phyloP scores from a whole-genome alignment of 2,329 filamentous ascomycete species.

The Cladobotryum protrusum region DNA sequence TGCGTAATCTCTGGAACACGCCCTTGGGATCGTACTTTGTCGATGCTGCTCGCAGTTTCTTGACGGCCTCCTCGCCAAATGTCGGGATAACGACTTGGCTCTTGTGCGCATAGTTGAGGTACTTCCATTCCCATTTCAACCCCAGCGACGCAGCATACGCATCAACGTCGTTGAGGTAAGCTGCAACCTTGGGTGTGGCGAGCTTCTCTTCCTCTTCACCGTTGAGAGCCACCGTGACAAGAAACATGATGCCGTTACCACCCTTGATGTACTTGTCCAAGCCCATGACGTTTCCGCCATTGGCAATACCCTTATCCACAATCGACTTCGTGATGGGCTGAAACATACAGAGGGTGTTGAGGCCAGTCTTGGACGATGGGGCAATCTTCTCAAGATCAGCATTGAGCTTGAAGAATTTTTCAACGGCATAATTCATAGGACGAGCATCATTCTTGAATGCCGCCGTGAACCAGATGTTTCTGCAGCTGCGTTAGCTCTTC shows the following conservation, averaged over 20 bases:
- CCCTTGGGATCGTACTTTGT: constrained; percentile 8
- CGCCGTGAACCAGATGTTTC: constrained; percentile 31
- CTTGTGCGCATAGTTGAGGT: constrained; percentile 6
- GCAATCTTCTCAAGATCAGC: constrained; percentile 20
- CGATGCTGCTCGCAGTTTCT: constrained; percentile 1
- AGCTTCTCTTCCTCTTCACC: constrained; percentile 28
- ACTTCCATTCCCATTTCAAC: constrained; percentile 17
- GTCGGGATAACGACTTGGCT: constrained; percentile 2
- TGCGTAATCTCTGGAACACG: constrained; percentile 5
- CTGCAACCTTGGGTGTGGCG: constrained; percentile 30
- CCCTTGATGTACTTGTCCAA: constrained; percentile 23
- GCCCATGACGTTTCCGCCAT: constrained; percentile 29
- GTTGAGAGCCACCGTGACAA: constrained; percentile 24
- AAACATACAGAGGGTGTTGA: constrained; percentile 27
- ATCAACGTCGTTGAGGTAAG: constrained; percentile 27
- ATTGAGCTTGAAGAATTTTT: constrained; percentile 25
- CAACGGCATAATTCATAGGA: constrained; percentile 27
- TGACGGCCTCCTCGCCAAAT: constrained; percentile 4
- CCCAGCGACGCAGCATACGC: constrained; percentile 19
- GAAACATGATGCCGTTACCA: constrained; percentile 26
- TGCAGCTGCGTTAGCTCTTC: constrained; percentile 5
- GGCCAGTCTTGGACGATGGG: constrained; percentile 15
- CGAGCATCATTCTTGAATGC: constrained; percentile 31
- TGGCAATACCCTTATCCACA: constrained; percentile 22
- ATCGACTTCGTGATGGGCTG: constrained; percentile 29